phyloP scores from a whole-genome alignment of 2,329 filamentous ascomycete species.

The Colletotrichum magnum region DNA sequence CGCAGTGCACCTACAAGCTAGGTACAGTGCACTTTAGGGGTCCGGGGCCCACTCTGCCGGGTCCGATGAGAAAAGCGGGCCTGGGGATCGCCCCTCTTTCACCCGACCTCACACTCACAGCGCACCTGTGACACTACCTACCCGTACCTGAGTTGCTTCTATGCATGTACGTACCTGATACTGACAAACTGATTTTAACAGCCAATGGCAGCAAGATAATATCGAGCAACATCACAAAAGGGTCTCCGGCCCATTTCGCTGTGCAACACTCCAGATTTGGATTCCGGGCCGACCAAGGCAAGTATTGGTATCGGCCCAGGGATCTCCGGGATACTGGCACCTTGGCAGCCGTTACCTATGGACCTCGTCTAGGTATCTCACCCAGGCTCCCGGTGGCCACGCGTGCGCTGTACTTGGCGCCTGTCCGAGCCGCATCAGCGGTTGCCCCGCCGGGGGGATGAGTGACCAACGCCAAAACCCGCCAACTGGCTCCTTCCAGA shows the following conservation, averaged over 20 bases:
- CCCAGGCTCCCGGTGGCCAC: constrained; percentile 31
- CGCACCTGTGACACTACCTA: constrained; percentile 2
- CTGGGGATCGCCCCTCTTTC: constrained; percentile 24
- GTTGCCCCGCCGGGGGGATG: constrained; percentile 29
- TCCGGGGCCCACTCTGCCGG: constrained; percentile 27
- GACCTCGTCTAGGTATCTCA: background rate
- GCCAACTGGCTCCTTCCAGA: constrained; percentile 40
- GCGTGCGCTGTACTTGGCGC: constrained; percentile 36
- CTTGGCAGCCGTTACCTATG: constrained; percentile 11
- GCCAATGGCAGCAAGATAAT: constrained; percentile 11
- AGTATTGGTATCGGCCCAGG: background rate
- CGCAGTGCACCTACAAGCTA: constrained; percentile 3
- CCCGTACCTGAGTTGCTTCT: too few relatives aligned
- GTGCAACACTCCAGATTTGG: background rate
- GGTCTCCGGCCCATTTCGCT: background rate
- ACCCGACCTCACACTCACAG: background rate
- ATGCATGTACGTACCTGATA: background rate
- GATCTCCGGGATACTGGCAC: background rate
- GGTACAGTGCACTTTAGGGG: constrained; percentile 11
- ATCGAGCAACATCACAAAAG: background rate
- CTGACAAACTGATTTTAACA: background rate
- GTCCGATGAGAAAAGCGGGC: constrained; percentile 30
- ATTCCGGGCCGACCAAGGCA: background rate
- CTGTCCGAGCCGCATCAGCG: constrained; percentile 12
- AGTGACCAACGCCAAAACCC: constrained; percentile 23